phyloP scores from a whole-genome alignment of 805 yeast species.

The Monosporozyma siamensis region DNA sequence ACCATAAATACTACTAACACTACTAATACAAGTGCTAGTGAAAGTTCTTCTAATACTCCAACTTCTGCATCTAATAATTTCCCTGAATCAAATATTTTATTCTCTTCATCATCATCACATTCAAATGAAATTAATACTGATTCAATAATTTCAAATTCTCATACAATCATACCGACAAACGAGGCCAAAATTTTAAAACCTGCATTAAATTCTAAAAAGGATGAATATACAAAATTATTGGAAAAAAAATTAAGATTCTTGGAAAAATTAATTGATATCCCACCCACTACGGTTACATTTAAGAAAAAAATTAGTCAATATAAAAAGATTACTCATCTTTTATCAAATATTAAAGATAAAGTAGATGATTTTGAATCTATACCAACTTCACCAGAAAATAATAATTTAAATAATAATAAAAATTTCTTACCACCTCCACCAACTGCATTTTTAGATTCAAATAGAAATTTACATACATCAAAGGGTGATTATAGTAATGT shows the following conservation, averaged over 20 bases:
- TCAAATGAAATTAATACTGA: no score
- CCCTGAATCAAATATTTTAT: not conserved
- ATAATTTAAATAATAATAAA: not conserved
- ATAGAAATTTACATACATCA: not conserved
- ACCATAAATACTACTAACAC: no score
- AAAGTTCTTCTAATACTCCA: not conserved
- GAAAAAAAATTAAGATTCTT: slow-evolving; percentile 46
- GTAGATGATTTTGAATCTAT: slow-evolving; percentile 2
- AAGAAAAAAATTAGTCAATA: slow-evolving; percentile 30
- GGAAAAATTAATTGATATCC: slow-evolving; percentile 35
- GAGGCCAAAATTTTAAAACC: not conserved
- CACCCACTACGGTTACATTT: slow-evolving; percentile 20
- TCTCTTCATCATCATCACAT: no score
- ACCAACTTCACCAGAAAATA: not conserved
- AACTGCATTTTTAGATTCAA: not conserved
- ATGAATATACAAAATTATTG: slow-evolving; percentile 47
- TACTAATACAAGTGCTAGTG: no score
- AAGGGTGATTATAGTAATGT: not conserved
- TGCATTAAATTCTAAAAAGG: slow-evolving; percentile 27
- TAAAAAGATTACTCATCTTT: slow-evolving; percentile 32
- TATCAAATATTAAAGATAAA: slow-evolving; percentile 12
- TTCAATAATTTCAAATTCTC: no score
- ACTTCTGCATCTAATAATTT: not conserved
- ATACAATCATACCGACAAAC: not conserved
- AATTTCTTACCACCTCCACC: not conserved